Base-by-base conservation (phyloP, 208 protist species). In the Tritrichomonas musculus region DNA sequence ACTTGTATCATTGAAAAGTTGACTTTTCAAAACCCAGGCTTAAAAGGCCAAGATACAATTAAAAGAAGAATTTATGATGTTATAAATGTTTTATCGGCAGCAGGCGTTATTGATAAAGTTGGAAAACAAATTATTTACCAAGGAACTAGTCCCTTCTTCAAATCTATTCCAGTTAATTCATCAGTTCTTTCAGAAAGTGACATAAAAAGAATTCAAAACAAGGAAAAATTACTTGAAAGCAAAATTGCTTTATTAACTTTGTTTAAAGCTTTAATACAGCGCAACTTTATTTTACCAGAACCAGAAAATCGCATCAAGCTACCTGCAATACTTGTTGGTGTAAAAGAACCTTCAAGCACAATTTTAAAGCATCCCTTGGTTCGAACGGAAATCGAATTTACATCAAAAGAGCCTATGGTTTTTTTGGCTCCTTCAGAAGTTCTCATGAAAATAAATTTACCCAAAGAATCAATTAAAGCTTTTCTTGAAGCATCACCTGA, bases 81-180 rank as follows among this genome's bases (percentile, higher is more conserved):
- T 36, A 88, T 88, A n/a, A 88, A 88, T 30, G 77, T 88, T 57
- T 36, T 88, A 53, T 88, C 77, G 39, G 77, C 77, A 17, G 47
- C 77, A 53, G 47, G 77, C 2, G 17, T 88, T 2, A 88, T 88
- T 2, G 77, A 88, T 17, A 88, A 88, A 57, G 77, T 53, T 39
- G 77, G 77, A 17, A 88, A 88, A 88, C 44, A 88, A 57, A 44
- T 88, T 49, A 33, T 49, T 14, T 88, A 33, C 20, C 3, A 47
- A 60, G 77, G 77, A 17, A 33, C 20, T 14, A 88, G 41, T 14
- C 25, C 14, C 27, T 30, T 27, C 25, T 39, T 3, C 33, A 3
- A 0, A 33, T n/a, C 41, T 13, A 13, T n/a, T 13, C 9, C 47
- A 53, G 27, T 8, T 39, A 33, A 53, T 57, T 47, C 41, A 9